These are phyloP conservation scores for Brassica juncea DNA, from an alignment of 345 rosid genomes.

Conservation along the genomic window DNA sequence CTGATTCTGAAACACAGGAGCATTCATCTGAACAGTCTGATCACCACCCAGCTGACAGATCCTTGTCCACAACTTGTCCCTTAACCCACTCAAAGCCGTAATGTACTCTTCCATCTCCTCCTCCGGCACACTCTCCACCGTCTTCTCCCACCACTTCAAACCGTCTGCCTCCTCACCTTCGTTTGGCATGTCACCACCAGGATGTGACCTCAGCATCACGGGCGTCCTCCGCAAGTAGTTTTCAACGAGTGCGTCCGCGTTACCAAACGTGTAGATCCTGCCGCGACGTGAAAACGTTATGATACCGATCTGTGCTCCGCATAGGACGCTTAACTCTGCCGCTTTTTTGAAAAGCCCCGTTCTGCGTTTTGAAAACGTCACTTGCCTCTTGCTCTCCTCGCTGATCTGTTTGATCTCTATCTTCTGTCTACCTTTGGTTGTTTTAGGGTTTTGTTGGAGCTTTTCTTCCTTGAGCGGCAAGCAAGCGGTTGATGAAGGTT, in stretches of 20 bases:
- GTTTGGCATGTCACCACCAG: not conserved
- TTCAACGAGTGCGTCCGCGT: conserved; percentile 30
- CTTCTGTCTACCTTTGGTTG: conserved; percentile 37
- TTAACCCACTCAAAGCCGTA: conserved; percentile 13
- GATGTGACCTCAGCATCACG: conserved; percentile 20
- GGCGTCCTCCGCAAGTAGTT: conserved; percentile 22
- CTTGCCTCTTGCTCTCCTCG: conserved; percentile 34
- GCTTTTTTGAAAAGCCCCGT: conserved; percentile 36
- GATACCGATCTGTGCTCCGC: conserved; percentile 40
- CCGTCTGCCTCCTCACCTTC: conserved; percentile 10
- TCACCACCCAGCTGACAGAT: conserved; percentile 20
- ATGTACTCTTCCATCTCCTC: conserved; percentile 37
- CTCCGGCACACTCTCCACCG: conserved; percentile 38
- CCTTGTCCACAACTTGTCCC: conserved; percentile 21
- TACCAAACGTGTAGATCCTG: conserved; percentile 39
- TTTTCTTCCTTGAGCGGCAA: not conserved
- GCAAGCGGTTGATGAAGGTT: conserved; percentile 24
- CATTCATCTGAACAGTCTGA: conserved; percentile 22
- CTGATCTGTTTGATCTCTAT: conserved; percentile 35
- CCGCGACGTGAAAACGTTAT: conserved; percentile 33
- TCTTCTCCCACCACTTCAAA: conserved; percentile 39
- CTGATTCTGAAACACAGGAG: not conserved
- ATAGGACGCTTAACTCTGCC: conserved; percentile 37
- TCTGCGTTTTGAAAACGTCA: conserved; percentile 43
- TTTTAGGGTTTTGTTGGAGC: conserved; percentile 16